Evolutionary conservation across 108 stramenopile species (phyloP).

Genomic region (Cyclotella distinguenda): DNA sequence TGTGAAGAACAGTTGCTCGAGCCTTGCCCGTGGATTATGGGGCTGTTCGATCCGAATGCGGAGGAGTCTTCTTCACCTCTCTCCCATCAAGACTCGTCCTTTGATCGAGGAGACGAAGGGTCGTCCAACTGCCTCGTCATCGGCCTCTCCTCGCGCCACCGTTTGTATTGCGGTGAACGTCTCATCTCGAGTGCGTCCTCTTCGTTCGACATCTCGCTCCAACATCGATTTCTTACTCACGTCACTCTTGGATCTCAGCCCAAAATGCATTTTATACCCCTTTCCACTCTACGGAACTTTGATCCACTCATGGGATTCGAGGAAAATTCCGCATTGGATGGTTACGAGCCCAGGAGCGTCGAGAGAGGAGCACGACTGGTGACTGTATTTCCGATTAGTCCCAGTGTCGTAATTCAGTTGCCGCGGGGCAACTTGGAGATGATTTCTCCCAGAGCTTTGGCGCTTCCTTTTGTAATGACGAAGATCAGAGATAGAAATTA

Average conservation of each 20-base stretch:
- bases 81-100: conserved; percentile 8
- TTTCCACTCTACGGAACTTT: conserved; percentile 54
- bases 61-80: conserved; percentile 22
- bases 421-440: conserved; percentile 87
- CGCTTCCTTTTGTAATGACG: conserved; percentile 71
- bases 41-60: conserved; percentile 45
- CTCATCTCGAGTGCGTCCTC: conserved; percentile 72
- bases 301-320: conserved; percentile 85
- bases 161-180: conserved; percentile 79
- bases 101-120: conserved; percentile 16
- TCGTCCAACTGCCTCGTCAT: conserved; percentile 52
- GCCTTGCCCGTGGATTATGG: conserved; percentile 81
- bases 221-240: conserved; percentile 69
- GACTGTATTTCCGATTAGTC: conserved; percentile 61
- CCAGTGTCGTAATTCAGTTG: conserved; percentile 75
- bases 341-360: conserved; percentile 83
- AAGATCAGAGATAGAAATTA: conserved; percentile 55
- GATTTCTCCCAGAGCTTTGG: conserved; percentile 76
- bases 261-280: conserved; percentile 64
- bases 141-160: conserved; percentile 63
- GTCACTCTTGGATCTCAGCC: conserved; percentile 70
- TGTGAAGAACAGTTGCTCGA: conserved; percentile 75
- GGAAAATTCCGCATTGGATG: conserved; percentile 58
- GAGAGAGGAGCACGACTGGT: conserved; percentile 81
- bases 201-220: conserved; percentile 61